Conservation (phyloP, 1,284 basidiomycete genomes). For the Ceratobasidium sp. region DNA sequence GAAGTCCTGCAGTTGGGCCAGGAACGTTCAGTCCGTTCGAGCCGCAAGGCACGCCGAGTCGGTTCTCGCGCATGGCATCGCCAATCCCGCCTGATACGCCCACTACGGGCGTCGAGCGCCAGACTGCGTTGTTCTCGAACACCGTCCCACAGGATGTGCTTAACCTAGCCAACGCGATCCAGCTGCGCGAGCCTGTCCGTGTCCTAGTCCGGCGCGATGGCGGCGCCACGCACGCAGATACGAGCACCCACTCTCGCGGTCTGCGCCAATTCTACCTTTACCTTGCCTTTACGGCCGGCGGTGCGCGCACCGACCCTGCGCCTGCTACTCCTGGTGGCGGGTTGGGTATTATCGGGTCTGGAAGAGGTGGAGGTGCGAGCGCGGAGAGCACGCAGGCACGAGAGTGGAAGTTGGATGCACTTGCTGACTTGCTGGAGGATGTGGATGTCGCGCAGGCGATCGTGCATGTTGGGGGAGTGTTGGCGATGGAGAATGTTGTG, state of each 20-base stretch:
- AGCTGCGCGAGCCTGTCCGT: constrained; percentile 92
- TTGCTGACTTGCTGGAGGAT: constrained; percentile 93
- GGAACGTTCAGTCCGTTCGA: constrained; percentile 66
- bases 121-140: constrained; percentile 96
- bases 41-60: constrained; percentile 48
- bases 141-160: constrained; percentile 94
- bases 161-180: constrained; percentile 86
- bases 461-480: constrained; percentile 89
- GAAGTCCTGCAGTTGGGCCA: constrained; percentile 30
- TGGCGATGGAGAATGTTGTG: constrained; percentile 83
- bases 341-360: constrained; percentile 90
- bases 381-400: constrained; percentile 89
- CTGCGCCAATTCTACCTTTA: constrained; percentile 94
- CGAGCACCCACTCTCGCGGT: constrained; percentile 78
- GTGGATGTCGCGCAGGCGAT: constrained; percentile 79
- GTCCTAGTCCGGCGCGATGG: constrained; percentile 97
- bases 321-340: constrained; percentile 67
- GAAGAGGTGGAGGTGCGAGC: constrained; percentile 66
- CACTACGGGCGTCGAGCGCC: constrained; percentile 73
- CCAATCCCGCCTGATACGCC: constrained; percentile 47
- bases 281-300: constrained; percentile 84
- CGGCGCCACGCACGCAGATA: constrained; percentile 77
- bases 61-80: constrained; percentile 44
- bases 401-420: constrained; percentile 97
- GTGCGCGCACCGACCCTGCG: constrained; percentile 72